Percentiles rank a stretch among this genome's conserved stretches.
Conservation (phyloP, 352 stramenopile genomes). For the Phytopythium montanum region DNA sequence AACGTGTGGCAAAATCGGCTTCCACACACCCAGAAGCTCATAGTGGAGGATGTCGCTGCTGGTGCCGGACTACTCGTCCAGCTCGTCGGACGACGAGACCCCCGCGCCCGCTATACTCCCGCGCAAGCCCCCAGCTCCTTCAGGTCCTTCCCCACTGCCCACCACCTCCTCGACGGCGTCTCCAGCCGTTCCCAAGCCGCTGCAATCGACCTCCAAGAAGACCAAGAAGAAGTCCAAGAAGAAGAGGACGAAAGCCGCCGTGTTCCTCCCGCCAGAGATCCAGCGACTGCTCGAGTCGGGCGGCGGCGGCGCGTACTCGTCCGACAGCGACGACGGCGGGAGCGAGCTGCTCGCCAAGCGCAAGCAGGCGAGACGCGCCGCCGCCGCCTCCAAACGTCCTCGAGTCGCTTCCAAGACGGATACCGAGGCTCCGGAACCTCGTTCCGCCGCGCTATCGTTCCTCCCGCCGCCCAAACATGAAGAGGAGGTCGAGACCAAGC, state of each 20-base stretch:
- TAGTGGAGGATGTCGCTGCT: slow-evolving; percentile 41
- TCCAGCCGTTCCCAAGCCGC: slow-evolving; percentile 1
- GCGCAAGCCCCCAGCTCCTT: background rate
- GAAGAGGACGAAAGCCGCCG: slow-evolving; percentile 43
- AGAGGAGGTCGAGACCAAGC: slow-evolving; percentile 16
- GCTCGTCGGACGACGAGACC: slow-evolving; percentile 48
- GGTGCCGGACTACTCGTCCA: slow-evolving; percentile 47
- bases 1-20: background rate
- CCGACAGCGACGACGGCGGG: slow-evolving; percentile 36
- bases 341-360: slow-evolving; percentile 50
- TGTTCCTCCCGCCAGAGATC: slow-evolving; percentile 54
- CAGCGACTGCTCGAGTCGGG: slow-evolving; percentile 48
- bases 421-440: slow-evolving; percentile 8
- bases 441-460: slow-evolving; percentile 34
- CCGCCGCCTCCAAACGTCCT: slow-evolving; percentile 27
- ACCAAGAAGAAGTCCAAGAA: slow-evolving; percentile 24
- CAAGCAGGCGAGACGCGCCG: slow-evolving; percentile 33
- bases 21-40: background rate
- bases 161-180: background rate
- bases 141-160: background rate
- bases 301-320: slow-evolving; percentile 6
- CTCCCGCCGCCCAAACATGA: slow-evolving; percentile 57
- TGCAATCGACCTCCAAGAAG: slow-evolving; percentile 11
- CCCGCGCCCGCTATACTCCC: background rate
- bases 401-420: slow-evolving; percentile 6